These are phyloP conservation scores for Fonsecaea nubica DNA, from an alignment of 2,329 filamentous ascomycete species.

Conservation along the genomic window DNA sequence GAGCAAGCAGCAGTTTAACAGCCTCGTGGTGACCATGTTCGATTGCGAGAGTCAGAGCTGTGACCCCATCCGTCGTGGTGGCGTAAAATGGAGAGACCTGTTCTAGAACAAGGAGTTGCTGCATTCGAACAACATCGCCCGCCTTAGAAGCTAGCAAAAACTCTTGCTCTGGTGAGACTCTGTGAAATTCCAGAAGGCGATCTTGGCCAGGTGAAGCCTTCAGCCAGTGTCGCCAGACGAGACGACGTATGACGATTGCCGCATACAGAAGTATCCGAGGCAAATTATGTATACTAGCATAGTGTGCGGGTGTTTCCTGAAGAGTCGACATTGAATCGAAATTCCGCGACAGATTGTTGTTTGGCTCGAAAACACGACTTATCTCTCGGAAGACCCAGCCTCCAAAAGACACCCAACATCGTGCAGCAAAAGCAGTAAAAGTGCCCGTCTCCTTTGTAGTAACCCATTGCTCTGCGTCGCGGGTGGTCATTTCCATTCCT, in stretches of 20 bases:
- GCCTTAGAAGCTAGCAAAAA: slow-evolving; percentile 6
- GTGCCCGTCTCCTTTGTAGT: background rate
- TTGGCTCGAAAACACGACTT: background rate
- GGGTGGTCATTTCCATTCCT: background rate
- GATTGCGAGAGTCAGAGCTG: slow-evolving; percentile 22
- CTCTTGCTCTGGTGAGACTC: background rate
- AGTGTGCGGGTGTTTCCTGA: background rate
- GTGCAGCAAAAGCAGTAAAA: background rate
- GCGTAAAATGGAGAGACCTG: slow-evolving; percentile 3
- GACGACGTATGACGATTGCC: background rate
- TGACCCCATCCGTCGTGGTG: background rate
- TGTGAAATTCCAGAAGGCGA: background rate
- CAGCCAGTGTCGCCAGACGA: background rate
- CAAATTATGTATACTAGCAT: background rate
- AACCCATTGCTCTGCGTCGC: background rate
- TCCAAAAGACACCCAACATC: background rate
- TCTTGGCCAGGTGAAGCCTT: background rate
- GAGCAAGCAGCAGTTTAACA: slow-evolving; percentile 19
- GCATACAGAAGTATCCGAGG: background rate
- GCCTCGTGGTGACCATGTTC: slow-evolving; percentile 17
- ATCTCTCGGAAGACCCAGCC: background rate
- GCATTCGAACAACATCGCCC: slow-evolving; percentile 11
- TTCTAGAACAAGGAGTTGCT: slow-evolving; percentile 1
- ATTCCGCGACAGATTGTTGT: background rate
- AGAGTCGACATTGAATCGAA: background rate